Evolutionary conservation across 805 yeast genomes (phyloP).

Genomic region (Torulaspora microellipsoides): DNA sequence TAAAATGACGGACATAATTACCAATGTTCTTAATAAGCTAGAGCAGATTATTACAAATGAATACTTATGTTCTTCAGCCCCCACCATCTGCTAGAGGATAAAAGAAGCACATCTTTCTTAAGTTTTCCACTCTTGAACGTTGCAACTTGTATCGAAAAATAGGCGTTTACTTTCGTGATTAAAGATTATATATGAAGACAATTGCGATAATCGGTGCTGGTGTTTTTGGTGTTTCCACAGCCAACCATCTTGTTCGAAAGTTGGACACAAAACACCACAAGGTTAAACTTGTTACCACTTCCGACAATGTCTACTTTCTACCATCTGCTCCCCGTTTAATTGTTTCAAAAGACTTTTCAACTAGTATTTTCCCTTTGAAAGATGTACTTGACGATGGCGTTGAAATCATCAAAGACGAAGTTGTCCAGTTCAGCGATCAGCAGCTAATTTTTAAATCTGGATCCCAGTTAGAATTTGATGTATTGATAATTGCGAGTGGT

Average conservation of each 20-base stretch:
- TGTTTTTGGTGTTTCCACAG: conserved; percentile 19
- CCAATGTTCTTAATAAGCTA: too few relatives aligned
- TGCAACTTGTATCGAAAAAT: too few relatives aligned
- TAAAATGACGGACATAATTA: too few relatives aligned
- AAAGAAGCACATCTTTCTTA: too few relatives aligned
- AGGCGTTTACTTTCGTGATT: too few relatives aligned
- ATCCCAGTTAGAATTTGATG: conserved; percentile 20
- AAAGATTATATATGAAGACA: conserved; percentile 3
- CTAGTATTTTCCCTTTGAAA: conserved; percentile 16
- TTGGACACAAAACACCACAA: not conserved
- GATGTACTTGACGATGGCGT: conserved; percentile 19
- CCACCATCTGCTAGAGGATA: too few relatives aligned
- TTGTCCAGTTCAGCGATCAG: conserved; percentile 15
- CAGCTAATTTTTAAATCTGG: conserved; percentile 12
- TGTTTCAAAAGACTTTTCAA: conserved; percentile 16
- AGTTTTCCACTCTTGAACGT: too few relatives aligned
- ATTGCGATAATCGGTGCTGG: conserved; percentile 26
- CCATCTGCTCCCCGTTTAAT: conserved; percentile 19
- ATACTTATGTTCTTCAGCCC: too few relatives aligned
- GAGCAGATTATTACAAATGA: too few relatives aligned
- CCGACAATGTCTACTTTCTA: conserved; percentile 14
- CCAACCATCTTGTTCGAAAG: conserved; percentile 16
- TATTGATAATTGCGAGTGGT: conserved; percentile 33
- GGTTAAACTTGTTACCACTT: conserved; percentile 15
- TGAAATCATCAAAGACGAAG: conserved; percentile 22